Base-by-base conservation (phyloP, 208 protist genomes). In the Spongospora subterranea region DNA sequence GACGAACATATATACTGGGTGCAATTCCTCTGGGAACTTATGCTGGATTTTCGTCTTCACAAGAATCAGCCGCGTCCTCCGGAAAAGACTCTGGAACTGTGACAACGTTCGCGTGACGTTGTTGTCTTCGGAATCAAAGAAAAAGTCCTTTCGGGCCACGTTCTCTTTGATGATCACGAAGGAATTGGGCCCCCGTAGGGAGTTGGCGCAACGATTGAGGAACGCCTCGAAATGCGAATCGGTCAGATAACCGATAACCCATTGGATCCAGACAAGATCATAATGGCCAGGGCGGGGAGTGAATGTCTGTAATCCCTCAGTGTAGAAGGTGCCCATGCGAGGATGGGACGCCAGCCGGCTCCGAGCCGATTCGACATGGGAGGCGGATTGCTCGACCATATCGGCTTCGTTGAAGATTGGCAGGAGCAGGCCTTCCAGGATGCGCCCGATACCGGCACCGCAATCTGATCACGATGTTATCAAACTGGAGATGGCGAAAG, bases 181-280 rank as follows among this genome's bases (percentile, higher is more conserved):
- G 71, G 71, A 6, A n/a, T 82, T 43, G 71, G 71, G n/a, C 17
- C 40, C n/a, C 0, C 38, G 45, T 11, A 90, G 43, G 29, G 45
- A 38, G 43, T 0, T 0, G 29, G 88, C 88, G 88, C 88, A 90
- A 0, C 88, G 0, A 13, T 60, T n/a, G 0, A 90, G 43, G 88
- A 90, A 90, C 45, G 0, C 43, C 35, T 66, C 88, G 24, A 90
- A 38, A 46, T 90, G 43, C 0, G n/a, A 0, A 45, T 92, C 90
- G 39, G 90, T 89, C 29, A 92, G 43, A 76, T 92, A 77, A 24
- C 88, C 89, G 76, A 90, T 46, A 0, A 92, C 90, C 90, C 90
- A 92, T 76, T 92, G 90, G 71, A 92, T 90, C 90, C 90, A 92
- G 41, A 92, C 40, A 40, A 92, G 40, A 77, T 92, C 90, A 46